Base-by-base conservation (phyloP, 2,329 filamentous ascomycete species). In the Paracorniculantispora psalliotae region DNA sequence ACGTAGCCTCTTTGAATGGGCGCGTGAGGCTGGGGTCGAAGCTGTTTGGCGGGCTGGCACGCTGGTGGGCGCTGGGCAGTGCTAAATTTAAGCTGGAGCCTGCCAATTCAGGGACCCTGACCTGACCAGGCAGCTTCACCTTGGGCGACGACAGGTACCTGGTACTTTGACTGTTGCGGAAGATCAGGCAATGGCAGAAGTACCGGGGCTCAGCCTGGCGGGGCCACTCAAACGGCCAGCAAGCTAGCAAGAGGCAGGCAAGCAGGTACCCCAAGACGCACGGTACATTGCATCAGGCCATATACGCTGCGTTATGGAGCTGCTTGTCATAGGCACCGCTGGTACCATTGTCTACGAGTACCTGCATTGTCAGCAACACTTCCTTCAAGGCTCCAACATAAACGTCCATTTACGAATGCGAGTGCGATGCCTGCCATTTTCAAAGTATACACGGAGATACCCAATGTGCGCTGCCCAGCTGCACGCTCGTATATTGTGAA, bases 1-100 rank as follows among this genome's bases (percentile, higher is more conserved):
- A 59, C 57, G 57, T 59, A 59, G 50, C 57, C 57, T 59, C 57
- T 59, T 59, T 59, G 57, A 35, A 28, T 35, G 28, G 56, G 33
- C n/a, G n/a, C n/a, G n/a, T 59, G 56, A 49, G 57, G 57, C 51
- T 55, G 57, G 52, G 49, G 47, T 44, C 19, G n/a, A n/a, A 51
- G 48, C 48, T 51, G 10, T 33, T 17, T 15, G 43, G 44, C 28
- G 48, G 48, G 28, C 30, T 33, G 30, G 30, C 30, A 33, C 30
- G 30, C 30, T 33, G 30, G 30, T 6, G 6, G 6, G 30, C 12
- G 30, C 30, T 13, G 17, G 28, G 49, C 44, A 23, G 26, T 49
- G 21, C 9, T 30, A 28, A n/a, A 48, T 26, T 6, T 30, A 43
- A 30, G 37, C 39, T 44, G 51, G 37, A 44, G 51, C 51, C 51